A percentile compares a stretch with the other conserved stretches of the same genome.
phyloP scores from a whole-genome alignment of 768 basidiomycete species.

The Panaeolus cyanescens region DNA sequence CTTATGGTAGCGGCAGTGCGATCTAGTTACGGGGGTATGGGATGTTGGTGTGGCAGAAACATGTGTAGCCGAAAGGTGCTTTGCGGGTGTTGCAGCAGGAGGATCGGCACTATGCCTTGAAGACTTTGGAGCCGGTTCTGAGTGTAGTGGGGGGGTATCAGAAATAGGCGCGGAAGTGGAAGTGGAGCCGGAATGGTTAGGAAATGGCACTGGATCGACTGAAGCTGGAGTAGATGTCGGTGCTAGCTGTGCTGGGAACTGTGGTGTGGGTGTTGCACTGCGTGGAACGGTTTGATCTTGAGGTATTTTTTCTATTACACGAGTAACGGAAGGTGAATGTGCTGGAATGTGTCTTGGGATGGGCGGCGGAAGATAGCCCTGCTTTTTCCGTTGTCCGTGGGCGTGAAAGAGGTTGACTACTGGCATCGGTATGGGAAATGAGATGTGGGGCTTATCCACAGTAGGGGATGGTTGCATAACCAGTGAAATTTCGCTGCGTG shows the following conservation, averaged over 20 bases:
- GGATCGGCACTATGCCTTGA: neutral
- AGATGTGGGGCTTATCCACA: conserved; percentile 19
- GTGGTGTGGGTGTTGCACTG: neutral
- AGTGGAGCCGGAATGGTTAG: too few relatives aligned
- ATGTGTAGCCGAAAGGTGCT: conserved; percentile 9
- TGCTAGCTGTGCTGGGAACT: conserved; percentile 4
- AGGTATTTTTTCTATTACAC: conserved; percentile 7
- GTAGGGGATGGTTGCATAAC: conserved; percentile 30
- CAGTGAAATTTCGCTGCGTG: conserved; percentile 27
- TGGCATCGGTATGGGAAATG: conserved; percentile 20
- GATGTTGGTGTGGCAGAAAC: conserved; percentile 18
- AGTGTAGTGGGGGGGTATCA: neutral
- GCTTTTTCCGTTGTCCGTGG: conserved; percentile 29
- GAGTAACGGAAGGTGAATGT: conserved; percentile 1
- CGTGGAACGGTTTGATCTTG: neutral
- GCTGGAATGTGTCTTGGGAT: neutral
- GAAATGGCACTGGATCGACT: too few relatives aligned
- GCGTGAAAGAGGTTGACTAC: conserved; percentile 36
- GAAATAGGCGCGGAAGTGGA: conserved; percentile 3
- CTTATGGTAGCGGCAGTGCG: conserved; percentile 70
- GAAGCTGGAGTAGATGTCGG: neutral
- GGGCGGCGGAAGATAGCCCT: neutral
- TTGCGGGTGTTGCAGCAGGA: conserved; percentile 1
- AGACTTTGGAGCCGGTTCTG: neutral
- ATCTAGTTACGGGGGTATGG: conserved; percentile 59